Evolutionary conservation across 495 filamentous ascomycete species (phyloP).

Genomic region (Alectoria sarmentosa): DNA sequence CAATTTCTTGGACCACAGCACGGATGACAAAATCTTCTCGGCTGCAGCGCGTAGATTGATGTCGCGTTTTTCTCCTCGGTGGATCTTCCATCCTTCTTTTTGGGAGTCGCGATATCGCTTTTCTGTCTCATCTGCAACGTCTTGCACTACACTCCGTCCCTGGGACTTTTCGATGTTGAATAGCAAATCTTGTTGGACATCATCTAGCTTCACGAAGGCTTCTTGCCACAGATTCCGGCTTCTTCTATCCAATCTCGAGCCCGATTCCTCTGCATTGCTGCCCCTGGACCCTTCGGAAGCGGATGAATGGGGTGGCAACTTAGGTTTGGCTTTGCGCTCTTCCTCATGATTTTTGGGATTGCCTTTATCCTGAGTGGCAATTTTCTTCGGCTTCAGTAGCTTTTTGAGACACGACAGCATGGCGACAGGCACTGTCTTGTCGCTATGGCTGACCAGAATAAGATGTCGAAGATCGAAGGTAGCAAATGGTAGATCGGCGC

Average conservation of each 20-base stretch:
- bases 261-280: neutral
- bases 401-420: neutral
- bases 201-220: neutral
- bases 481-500: neutral
- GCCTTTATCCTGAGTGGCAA: neutral
- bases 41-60: constrained; percentile 11
- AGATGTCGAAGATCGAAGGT: neutral
- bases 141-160: neutral
- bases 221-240: neutral
- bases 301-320: neutral
- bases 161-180: too few relatives aligned
- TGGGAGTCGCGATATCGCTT: neutral
- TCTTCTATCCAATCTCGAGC: neutral
- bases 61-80: neutral
- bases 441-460: neutral
- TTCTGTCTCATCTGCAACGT: neutral
- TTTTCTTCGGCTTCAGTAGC: neutral
- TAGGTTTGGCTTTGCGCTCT: neutral
- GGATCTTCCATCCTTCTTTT: too few relatives aligned
- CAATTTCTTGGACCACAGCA: too few relatives aligned
- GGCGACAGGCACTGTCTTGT: neutral
- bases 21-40: constrained; percentile 7
- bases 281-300: neutral
- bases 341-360: neutral
- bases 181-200: too few relatives aligned